These are phyloP conservation scores for Daldinia eschscholtzii DNA, from an alignment of 2,329 filamentous ascomycete genomes.

Conservation along the genomic window DNA sequence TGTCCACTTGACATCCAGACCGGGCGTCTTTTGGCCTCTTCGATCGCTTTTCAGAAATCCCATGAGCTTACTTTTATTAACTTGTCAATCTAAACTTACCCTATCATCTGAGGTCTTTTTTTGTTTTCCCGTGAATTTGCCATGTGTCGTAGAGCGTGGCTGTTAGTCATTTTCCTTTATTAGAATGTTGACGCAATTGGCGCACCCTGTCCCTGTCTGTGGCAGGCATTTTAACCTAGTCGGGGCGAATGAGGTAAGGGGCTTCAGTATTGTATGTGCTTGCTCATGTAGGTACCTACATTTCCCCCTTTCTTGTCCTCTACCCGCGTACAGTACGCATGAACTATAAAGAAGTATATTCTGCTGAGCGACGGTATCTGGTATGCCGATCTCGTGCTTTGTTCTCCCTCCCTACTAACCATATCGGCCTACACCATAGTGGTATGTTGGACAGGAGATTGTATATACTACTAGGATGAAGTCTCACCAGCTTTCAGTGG, in stretches of 20 bases:
- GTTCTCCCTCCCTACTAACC: background rate
- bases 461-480: constrained; percentile 12
- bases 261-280: constrained; percentile 11
- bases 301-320: constrained; percentile 8
- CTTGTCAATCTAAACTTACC: background rate
- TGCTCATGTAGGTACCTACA: constrained; percentile 10
- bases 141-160: constrained; percentile 9
- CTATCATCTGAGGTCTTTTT: background rate
- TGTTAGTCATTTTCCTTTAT: constrained; percentile 28
- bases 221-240: constrained; percentile 31
- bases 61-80: background rate
- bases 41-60: constrained; percentile 14
- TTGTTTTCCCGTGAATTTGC: background rate
- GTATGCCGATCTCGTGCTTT: background rate
- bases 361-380: constrained; percentile 2
- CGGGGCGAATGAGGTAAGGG: constrained; percentile 16
- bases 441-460: constrained; percentile 15
- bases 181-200: constrained; percentile 21
- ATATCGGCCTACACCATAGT: background rate
- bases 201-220: constrained; percentile 15
- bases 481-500: constrained; percentile 28
- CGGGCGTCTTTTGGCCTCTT: background rate
- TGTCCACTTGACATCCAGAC: constrained; percentile 7
- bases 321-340: constrained; percentile 6
- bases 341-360: constrained; percentile 14